Base-by-base conservation (phyloP, 1,139 yeast genomes). In the Pneumocystis murina region DNA sequence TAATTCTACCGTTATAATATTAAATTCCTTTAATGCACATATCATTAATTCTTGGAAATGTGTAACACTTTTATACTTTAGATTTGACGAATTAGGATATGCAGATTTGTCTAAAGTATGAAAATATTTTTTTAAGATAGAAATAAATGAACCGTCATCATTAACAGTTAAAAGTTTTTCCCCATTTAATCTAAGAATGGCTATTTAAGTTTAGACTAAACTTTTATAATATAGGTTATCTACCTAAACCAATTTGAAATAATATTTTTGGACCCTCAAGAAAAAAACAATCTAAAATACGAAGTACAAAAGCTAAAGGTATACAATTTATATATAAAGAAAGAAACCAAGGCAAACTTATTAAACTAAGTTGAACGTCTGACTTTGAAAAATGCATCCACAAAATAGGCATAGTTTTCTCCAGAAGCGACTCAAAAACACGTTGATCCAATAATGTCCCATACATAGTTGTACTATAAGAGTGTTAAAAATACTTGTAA, bases 291-390 rank as follows among this genome's bases (percentile, higher is more conserved):
- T 94, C 99, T 71, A 92, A 80, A 63, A 94, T 87, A 72, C 98
- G 78, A 70, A 90, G 89, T 2, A 98, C 97, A 76, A 84, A 91
- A 5, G 89, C 91, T 69, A 94, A 77, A 0, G 99, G 98, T 95
- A 94, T 89, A 0, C 96, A 86, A 68, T 88, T 90, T 69, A 92
- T 81, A 73, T 87, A 94, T 61, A 94, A 76, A 0, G 97, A 89
- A 65, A 94, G 77, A 71, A 94, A 94, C 99, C 99, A 94, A 1
- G 98, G 97, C 60, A 94, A 77, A 0, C 97, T 88, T 0, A 92
- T 94, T 20, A 94, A 95, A 0, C 96, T 87, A n/a, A 94, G 78
- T 70, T 94, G 98, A 62, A 94, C 91, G 71, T 94, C 97, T 68
- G 85, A 76, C 65, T 80, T 81, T 8, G 79, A 78, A 62, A 94